Base-by-base conservation (phyloP, 2,329 filamentous ascomycete genomes). In the Monosporascus ibericus region DNA sequence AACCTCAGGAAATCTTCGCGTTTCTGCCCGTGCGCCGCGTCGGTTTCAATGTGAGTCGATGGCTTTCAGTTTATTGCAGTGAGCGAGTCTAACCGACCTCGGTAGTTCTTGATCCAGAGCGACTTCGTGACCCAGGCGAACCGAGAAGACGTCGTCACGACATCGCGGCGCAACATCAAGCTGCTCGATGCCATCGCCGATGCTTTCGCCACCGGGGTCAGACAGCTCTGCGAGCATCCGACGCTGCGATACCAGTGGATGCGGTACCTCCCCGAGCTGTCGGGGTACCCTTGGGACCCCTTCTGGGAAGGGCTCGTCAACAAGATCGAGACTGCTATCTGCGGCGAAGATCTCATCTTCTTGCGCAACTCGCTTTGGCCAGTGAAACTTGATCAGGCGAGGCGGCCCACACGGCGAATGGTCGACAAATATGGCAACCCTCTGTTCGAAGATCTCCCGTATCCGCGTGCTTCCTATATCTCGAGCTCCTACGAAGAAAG, bases 111-210 rank as follows among this genome's bases (percentile, higher is more conserved):
- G 1, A 74, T 80, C 11, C 76, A 80, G 8, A 67, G 73, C 6
- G 76, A 80, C 54, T 80, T 79, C 51, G 73, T 75, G 39, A 77
- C 72, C 0, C 59, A 70, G 17, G 75, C 73, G 3, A 75, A 64
- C 54, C 65, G 77, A 0, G 64, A 79, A 55, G 72, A 74, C 47
- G 65, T 78, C 17, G 59, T 65, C n/a, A 48, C 55, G 0, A 63
- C 61, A 2, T 76, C 74, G 0, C 47, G 34, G 1, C 58, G 75
- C 17, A 80, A 80, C 50, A 18, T 48, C 2, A 54, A 34, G 0
- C 65, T 79, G 0, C 53, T 70, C 1, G 48, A 60, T 5, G 63
- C 61, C 3, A 65, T 79, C 11, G 68, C 71, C 0, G 58, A 65
- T 0, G 66, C 67, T 0, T 76, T 79, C 52, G 49, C 71, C 7